These are phyloP conservation scores for Debaryomyces sp. DNA, from an alignment of 1,139 yeast genomes.

Conservation along the genomic window DNA sequence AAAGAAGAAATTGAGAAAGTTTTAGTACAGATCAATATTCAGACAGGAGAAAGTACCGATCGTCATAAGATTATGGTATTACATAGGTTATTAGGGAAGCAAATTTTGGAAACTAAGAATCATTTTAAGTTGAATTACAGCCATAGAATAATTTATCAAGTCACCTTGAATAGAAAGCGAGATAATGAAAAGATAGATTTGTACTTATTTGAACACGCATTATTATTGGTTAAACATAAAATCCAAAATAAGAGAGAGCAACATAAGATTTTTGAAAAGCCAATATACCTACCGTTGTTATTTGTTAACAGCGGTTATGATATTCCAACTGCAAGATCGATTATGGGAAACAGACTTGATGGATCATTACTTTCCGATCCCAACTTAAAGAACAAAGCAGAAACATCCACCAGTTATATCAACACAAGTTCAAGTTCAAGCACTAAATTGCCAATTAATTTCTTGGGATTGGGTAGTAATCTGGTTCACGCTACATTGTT, in stretches of 20 bases:
- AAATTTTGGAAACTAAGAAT: constrained; percentile 62
- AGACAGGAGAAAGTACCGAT: constrained; percentile 94
- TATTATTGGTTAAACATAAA: constrained; percentile 84
- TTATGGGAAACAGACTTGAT: constrained; percentile 37
- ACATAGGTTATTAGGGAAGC: constrained; percentile 79
- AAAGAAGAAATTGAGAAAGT: constrained; percentile 75
- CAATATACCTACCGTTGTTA: constrained; percentile 85
- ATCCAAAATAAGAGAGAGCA: constrained; percentile 89
- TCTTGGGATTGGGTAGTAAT: constrained; percentile 47
- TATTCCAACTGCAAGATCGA: constrained; percentile 61
- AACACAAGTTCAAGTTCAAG: constrained; percentile 32
- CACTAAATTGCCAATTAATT: constrained; percentile 50
- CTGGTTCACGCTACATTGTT: constrained; percentile 48
- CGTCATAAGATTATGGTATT: constrained; percentile 86
- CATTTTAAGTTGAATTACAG: constrained; percentile 78
- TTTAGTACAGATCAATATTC: constrained; percentile 79
- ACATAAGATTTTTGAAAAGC: constrained; percentile 88
- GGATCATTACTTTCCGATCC: constrained; percentile 46
- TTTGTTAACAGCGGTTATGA: constrained; percentile 80
- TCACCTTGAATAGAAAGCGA: constrained; percentile 65
- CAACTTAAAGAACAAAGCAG: constrained; percentile 33
- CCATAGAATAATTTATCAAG: constrained; percentile 79
- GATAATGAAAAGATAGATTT: constrained; percentile 82
- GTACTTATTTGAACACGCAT: constrained; percentile 85
- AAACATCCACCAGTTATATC: constrained; percentile 28